These are phyloP conservation scores for Penicillium psychrosexuale DNA, from an alignment of 2,329 filamentous ascomycete genomes.

Conservation along the genomic window DNA sequence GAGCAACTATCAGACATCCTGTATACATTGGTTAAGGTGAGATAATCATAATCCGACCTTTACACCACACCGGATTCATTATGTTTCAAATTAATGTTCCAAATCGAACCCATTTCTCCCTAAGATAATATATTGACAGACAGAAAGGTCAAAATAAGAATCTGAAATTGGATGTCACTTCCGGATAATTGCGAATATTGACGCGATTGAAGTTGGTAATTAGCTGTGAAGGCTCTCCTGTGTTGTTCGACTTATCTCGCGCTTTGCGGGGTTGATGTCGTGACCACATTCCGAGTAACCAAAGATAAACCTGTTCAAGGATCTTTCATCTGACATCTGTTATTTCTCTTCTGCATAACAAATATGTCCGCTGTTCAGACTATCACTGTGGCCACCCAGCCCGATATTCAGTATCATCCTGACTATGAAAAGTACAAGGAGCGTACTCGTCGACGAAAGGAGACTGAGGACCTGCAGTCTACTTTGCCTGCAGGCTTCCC, in stretches of 20 bases:
- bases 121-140: too few species aligned
- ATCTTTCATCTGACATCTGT: background rate
- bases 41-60: too few species aligned
- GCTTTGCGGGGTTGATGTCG: conserved; percentile 10
- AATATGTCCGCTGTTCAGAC: conserved; percentile 19
- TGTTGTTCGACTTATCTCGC: background rate
- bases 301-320: background rate
- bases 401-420: conserved; percentile 25
- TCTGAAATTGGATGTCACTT: too few species aligned
- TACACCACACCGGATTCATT: too few species aligned
- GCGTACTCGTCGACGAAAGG: conserved; percentile 18
- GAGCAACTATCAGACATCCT: too few species aligned
- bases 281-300: background rate
- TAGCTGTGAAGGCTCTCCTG: background rate
- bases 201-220: background rate
- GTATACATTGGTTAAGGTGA: too few species aligned
- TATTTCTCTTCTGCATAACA: background rate
- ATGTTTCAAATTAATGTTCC: too few species aligned
- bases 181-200: too few species aligned
- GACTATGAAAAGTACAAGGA: conserved; percentile 22
- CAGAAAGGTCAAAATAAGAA: too few species aligned
- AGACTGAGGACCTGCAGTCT: conserved; percentile 14
- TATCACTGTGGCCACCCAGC: conserved; percentile 14
- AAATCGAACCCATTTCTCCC: too few species aligned
- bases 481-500: conserved; percentile 45